Conservation (phyloP, 2,329 filamentous ascomycete genomes). For the Pseudopyricularia cyperi region DNA sequence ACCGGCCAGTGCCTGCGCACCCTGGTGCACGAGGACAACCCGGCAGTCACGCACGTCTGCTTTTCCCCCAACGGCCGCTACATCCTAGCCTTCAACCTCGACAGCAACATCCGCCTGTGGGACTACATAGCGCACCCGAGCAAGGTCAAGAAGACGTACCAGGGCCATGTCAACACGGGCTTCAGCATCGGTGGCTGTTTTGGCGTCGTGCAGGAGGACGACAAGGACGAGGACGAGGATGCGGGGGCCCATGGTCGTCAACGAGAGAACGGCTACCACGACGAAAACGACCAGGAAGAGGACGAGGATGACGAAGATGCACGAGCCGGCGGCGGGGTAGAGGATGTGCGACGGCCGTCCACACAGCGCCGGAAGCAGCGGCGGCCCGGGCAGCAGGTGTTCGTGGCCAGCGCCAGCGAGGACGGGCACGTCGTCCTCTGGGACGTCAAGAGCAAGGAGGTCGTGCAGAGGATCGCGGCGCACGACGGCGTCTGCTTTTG, state of each 20-base stretch:
- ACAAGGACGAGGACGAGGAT: conserved; percentile 6
- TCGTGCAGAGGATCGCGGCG: conserved; percentile 55
- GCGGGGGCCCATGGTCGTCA: background rate
- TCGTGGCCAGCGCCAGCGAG: conserved; percentile 75
- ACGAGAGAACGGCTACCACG: conserved; percentile 4
- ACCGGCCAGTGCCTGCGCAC: conserved; percentile 93
- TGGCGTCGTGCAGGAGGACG: conserved; percentile 33
- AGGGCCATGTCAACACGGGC: conserved; percentile 74
- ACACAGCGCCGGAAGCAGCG: conserved; percentile 5
- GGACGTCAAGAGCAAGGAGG: conserved; percentile 77
- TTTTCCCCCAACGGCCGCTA: conserved; percentile 93
- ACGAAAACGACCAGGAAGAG: conserved; percentile 7
- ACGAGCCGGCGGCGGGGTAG: conserved; percentile 3
- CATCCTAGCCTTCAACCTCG: conserved; percentile 82
- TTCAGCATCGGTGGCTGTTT: conserved; percentile 83
- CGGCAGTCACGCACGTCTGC: conserved; percentile 73
- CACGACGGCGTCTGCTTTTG: conserved; percentile 49
- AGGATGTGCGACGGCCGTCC: conserved; percentile 10
- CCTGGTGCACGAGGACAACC: conserved; percentile 91
- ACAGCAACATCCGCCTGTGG: conserved; percentile 85
- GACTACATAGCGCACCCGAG: conserved; percentile 69
- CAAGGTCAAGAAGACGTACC: conserved; percentile 90
- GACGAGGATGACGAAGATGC: background rate
- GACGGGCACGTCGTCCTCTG: conserved; percentile 77
- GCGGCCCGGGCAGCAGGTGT: conserved; percentile 25